phyloP scores from a whole-genome alignment of 768 basidiomycete genomes.

The Russula vinacea region DNA sequence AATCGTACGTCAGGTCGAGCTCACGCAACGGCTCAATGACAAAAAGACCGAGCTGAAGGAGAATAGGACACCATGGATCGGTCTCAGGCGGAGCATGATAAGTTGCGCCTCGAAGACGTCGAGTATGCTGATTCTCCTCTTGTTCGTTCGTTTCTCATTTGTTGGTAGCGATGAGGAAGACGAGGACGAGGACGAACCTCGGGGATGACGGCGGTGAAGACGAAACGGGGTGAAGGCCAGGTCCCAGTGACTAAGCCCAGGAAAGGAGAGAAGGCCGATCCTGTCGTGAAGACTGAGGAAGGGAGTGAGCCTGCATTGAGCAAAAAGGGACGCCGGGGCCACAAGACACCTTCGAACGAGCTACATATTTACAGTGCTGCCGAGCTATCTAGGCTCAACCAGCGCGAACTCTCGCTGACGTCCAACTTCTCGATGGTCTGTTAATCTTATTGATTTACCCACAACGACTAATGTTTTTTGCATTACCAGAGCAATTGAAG shows the following conservation, averaged over 20 bases:
- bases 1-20: slow-evolving; percentile 56
- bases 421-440: slow-evolving; percentile 81
- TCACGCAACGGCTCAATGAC: slow-evolving; percentile 72
- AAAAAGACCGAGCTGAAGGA: slow-evolving; percentile 54
- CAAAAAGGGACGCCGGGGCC: slow-evolving; percentile 9
- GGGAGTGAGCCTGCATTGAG: slow-evolving; percentile 33
- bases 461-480: slow-evolving; percentile 17
- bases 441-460: not conserved
- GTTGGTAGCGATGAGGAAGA: slow-evolving; percentile 58
- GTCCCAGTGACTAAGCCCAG: slow-evolving; percentile 41
- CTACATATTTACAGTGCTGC: slow-evolving; percentile 67
- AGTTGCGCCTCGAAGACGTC: slow-evolving; percentile 75
- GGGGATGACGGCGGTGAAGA: slow-evolving; percentile 33
- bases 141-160: not conserved
- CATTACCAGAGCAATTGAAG: slow-evolving; percentile 67
- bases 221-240: slow-evolving; percentile 38
- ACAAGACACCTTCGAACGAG: slow-evolving; percentile 45
- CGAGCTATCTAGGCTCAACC: slow-evolving; percentile 66
- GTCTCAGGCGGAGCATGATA: slow-evolving; percentile 66
- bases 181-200: slow-evolving; percentile 49
- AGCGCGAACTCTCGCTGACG: slow-evolving; percentile 75
- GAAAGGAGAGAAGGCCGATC: slow-evolving; percentile 41
- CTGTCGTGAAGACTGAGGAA: slow-evolving; percentile 32
- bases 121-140: slow-evolving; percentile 60
- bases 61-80: slow-evolving; percentile 57